phyloP scores from a whole-genome alignment of 805 yeast genomes.

The Saturnispora kantuleensis region DNA sequence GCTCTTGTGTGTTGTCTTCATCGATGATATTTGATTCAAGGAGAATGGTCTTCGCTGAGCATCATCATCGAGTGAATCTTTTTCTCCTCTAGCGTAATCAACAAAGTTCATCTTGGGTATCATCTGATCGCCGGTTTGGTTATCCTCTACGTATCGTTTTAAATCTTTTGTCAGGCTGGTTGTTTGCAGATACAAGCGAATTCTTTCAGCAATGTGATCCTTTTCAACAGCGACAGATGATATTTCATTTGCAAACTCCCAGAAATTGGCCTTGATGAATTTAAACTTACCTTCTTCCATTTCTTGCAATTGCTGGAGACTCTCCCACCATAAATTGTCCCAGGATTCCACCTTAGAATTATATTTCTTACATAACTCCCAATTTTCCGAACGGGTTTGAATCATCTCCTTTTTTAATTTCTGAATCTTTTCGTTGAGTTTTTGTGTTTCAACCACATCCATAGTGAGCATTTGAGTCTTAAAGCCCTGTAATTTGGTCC shows the following conservation, averaged over 20 bases:
- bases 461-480: conserved; percentile 56
- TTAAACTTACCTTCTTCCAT: conserved; percentile 67
- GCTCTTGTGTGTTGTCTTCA: conserved; percentile 6
- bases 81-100: conserved; percentile 37
- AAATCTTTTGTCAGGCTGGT: conserved; percentile 57
- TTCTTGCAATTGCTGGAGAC: conserved; percentile 53
- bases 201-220: conserved; percentile 65
- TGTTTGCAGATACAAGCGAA: conserved; percentile 57
- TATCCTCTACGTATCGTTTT: conserved; percentile 38
- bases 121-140: conserved; percentile 58
- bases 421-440: conserved; percentile 44
- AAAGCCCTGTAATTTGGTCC: conserved; percentile 47
- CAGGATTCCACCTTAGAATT: conserved; percentile 52
- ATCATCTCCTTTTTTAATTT: conserved; percentile 36
- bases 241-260: conserved; percentile 68
- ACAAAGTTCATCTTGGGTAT: conserved; percentile 52
- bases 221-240: conserved; percentile 71
- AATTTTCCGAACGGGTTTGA: conserved; percentile 45
- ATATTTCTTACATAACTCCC: conserved; percentile 39
- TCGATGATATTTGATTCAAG: conserved; percentile 14
- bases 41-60: conserved; percentile 10
- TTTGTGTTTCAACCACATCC: conserved; percentile 65
- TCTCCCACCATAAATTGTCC: conserved; percentile 61
- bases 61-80: conserved; percentile 2
- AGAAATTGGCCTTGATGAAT: conserved; percentile 56